Evolutionary conservation across 495 filamentous ascomycete genomes (phyloP).

Genomic region (Pseudevernia furfuracea): DNA sequence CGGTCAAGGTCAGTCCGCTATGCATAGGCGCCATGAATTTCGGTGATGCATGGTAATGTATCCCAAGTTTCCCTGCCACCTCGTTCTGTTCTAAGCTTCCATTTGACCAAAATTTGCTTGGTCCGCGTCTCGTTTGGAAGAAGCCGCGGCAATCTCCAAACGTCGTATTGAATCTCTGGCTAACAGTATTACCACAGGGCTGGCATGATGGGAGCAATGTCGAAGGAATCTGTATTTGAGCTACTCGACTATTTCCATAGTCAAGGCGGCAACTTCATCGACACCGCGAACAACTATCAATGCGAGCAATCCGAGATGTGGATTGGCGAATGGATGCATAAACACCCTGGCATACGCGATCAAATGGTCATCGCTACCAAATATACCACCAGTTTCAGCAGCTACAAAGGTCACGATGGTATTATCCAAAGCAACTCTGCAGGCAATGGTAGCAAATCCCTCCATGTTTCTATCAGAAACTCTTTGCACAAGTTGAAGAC

Average conservation of each 20-base stretch:
- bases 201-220: constrained; percentile 48
- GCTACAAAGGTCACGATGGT: constrained; percentile 32
- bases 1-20: constrained; percentile 51
- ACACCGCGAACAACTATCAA: constrained; percentile 68
- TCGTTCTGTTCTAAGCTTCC: not conserved
- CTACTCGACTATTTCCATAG: constrained; percentile 62
- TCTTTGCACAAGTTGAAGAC: constrained; percentile 56
- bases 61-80: not conserved
- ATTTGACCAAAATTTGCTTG: not conserved
- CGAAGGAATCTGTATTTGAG: constrained; percentile 51
- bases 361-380: constrained; percentile 67
- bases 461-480: constrained; percentile 46
- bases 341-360: constrained; percentile 42
- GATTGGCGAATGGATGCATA: constrained; percentile 70
- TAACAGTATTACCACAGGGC: constrained; percentile 26
- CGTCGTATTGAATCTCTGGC: not conserved
- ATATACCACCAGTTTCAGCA: constrained; percentile 43
- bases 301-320: constrained; percentile 59
- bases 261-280: constrained; percentile 70
- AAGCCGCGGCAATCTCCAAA: not conserved
- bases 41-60: constrained; percentile 44
- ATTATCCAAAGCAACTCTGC: constrained; percentile 49
- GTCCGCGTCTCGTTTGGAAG: not conserved
- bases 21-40: constrained; percentile 60
- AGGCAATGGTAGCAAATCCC: constrained; percentile 53